Evolutionary conservation across 139 green algal genomes (phyloP).

Genomic region (Chlamydomonas applanata): DNA sequence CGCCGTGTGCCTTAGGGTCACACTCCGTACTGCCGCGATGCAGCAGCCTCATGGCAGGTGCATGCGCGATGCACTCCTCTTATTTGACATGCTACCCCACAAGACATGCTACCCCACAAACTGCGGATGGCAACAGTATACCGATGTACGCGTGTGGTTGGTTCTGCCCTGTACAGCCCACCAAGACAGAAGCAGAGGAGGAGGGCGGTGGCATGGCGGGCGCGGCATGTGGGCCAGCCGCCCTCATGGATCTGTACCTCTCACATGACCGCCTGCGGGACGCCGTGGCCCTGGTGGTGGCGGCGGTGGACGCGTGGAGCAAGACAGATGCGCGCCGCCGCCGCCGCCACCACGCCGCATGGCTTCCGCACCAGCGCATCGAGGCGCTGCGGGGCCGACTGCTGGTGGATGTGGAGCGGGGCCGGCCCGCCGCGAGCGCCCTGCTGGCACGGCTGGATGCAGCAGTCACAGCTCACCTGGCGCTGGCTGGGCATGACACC

Average conservation of each 20-base stretch:
- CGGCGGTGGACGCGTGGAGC: slow-evolving; percentile 14
- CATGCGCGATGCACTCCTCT: no score
- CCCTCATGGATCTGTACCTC: slow-evolving; percentile 31
- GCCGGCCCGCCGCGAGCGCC: not conserved
- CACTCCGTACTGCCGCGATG: no score
- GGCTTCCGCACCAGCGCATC: slow-evolving; percentile 28
- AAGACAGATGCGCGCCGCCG: slow-evolving; percentile 10
- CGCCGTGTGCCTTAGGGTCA: no score
- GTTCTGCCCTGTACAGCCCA: no score
- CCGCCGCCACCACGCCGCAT: slow-evolving; percentile 5
- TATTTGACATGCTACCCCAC: no score
- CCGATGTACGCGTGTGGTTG: no score
- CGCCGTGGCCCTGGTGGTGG: slow-evolving; percentile 19
- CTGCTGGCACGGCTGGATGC: no score
- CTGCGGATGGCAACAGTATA: no score
- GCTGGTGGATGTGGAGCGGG: not conserved
- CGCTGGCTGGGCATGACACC: no score
- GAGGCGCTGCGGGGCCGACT: not conserved
- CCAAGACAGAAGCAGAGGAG: not conserved
- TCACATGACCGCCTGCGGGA: slow-evolving; percentile 21
- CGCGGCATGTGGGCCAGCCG: slow-evolving; percentile 14
- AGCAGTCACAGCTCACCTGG: no score
- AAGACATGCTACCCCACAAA: no score
- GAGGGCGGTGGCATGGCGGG: not conserved
- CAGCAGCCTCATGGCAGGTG: no score